Base-by-base conservation (phyloP, 2,329 filamentous ascomycete genomes). In the Beauveria asiatica region DNA sequence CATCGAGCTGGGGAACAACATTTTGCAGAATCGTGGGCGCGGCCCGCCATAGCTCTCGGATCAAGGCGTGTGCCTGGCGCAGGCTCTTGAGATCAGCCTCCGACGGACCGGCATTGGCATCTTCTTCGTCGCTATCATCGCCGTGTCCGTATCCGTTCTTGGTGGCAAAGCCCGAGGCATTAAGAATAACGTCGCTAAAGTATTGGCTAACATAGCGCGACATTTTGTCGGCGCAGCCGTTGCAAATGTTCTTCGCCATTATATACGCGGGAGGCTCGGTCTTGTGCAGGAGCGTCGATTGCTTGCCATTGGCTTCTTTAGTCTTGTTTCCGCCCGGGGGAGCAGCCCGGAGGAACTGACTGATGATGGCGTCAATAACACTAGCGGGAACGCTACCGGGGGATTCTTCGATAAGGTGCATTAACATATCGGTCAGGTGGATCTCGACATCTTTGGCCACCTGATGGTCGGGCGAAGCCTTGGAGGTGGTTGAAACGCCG, bases 171-270 rank as follows among this genome's bases (percentile, higher is more conserved):
- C 78, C 83, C 42, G 86, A 92, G 3, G 92, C 89, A 69, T 97
- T 92, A 63, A 97, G 86, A 61, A 99, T 95, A 56, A 97, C 92
- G 60, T 96, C 92, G 73, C 92, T 96, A 72, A 99, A 99, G 72
- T 97, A 99, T 69, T 96, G 92, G 65, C 91, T 93, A 60, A 97
- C 88, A 66, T 95, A 91, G 63, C 92, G 88, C 1, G 91, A 88
- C 93, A 99, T 97, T 74, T 95, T 95, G 66, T 97, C 93, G 1
- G 90, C 85, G 66, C 87, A 95, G 19, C 83, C 83, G 68, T 92
- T 94, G 77, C 94, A 99, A 49, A 99, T 87, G 2, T 89, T 90
- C 74, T 95, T 96, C 23, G 94, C 93, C 89, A 97, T 96, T 70
- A 94, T 88, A 75, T 99, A 99, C 1, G 94, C 92, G 17, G 92